phyloP scores from a whole-genome alignment of 164 flowering plant species.

The Piper longum region DNA sequence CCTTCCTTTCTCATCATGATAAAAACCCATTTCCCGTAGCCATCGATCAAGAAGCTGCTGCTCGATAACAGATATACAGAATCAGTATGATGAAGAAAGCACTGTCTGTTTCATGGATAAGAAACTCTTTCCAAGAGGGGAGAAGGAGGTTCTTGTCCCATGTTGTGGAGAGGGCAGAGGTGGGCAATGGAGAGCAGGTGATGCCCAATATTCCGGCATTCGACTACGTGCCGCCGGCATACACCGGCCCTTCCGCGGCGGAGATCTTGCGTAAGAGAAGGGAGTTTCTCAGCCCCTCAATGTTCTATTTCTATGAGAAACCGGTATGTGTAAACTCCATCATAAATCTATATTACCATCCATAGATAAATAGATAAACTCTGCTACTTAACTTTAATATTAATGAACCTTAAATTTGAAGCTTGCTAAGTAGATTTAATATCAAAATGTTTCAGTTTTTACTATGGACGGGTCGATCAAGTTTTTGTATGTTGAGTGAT shows the following conservation, averaged over 20 bases:
- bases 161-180: conserved; percentile 10
- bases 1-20: no score
- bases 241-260: conserved; percentile 61
- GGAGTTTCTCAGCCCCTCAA: conserved; percentile 69
- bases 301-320: conserved; percentile 50
- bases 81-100: background rate
- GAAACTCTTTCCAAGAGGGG: background rate
- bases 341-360: no score
- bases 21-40: no score
- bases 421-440: no score
- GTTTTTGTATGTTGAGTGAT: no score
- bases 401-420: no score
- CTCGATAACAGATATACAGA: background rate
- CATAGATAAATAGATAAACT: no score
- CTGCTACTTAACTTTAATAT: no score
- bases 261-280: conserved; percentile 60
- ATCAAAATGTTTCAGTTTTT: no score
- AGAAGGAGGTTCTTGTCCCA: conserved; percentile 12
- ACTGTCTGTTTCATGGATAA: background rate
- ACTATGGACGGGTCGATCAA: no score
- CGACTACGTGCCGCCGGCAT: conserved; percentile 83
- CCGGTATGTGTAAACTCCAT: conserved; percentile 30
- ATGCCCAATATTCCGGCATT: conserved; percentile 73
- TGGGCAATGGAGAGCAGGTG: conserved; percentile 6
- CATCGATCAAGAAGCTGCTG: no score